Conservation (phyloP, 768 basidiomycete species). For the Suillus decipiens region DNA sequence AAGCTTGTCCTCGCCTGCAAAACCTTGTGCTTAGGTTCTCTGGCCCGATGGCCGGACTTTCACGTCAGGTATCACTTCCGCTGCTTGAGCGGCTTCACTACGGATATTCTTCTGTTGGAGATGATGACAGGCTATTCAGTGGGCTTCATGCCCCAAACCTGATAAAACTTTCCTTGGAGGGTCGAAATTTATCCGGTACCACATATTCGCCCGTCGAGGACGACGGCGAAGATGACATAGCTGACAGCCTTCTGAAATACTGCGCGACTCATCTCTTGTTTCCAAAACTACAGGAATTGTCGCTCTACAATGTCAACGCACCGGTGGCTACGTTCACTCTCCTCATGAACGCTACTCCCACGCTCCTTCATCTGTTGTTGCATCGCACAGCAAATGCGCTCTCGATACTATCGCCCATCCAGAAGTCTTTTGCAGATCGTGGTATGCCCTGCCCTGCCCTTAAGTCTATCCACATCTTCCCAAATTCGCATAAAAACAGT, state of each 20-base stretch:
- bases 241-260: slow-evolving; percentile 35
- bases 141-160: slow-evolving; percentile 43
- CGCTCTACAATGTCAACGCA: slow-evolving; percentile 38
- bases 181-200: slow-evolving; percentile 32
- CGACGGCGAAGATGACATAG: slow-evolving; percentile 38
- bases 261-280: slow-evolving; percentile 33
- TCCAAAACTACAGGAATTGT: slow-evolving; percentile 38
- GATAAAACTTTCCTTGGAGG: slow-evolving; percentile 42
- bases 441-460: slow-evolving; percentile 14
- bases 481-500: slow-evolving; percentile 20
- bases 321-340: slow-evolving; percentile 14
- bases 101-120: slow-evolving; percentile 43
- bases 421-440: slow-evolving; percentile 14
- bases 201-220: slow-evolving; percentile 35
- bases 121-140: slow-evolving; percentile 41
- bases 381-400: slow-evolving; percentile 19
- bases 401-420: slow-evolving; percentile 20
- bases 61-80: slow-evolving; percentile 34
- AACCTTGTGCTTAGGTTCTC: slow-evolving; percentile 50
- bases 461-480: slow-evolving; percentile 12
- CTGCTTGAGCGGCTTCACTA: slow-evolving; percentile 40
- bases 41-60: slow-evolving; percentile 31
- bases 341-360: slow-evolving; percentile 20
- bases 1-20: slow-evolving; percentile 39
- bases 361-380: slow-evolving; percentile 23